These are phyloP conservation scores for Trifolium fragiferum DNA, from an alignment of 306 rosid genomes.

Conservation along the genomic window DNA sequence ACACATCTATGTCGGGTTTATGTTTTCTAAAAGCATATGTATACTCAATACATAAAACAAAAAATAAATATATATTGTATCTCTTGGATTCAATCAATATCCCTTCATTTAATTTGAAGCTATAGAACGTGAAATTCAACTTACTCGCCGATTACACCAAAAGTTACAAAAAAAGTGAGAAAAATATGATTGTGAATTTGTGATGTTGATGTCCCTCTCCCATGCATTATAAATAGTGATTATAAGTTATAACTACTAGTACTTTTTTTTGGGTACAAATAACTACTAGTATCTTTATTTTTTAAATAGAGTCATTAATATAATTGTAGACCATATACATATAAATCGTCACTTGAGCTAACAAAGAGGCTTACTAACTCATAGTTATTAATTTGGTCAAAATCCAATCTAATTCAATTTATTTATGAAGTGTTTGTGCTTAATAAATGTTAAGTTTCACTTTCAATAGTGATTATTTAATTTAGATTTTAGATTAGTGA, in stretches of 20 bases:
- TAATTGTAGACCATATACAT: background rate
- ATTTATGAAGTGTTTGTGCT: conserved; percentile 2
- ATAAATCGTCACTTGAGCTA: background rate
- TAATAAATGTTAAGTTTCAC: background rate
- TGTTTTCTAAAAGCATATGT: conserved; percentile 40
- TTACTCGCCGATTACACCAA: conserved; percentile 7
- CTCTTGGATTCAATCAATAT: background rate
- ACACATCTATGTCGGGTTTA: conserved; percentile 45
- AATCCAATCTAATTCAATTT: background rate
- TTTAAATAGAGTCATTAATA: too few relatives aligned
- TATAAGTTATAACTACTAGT: background rate
- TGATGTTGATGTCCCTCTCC: background rate
- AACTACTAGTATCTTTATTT: background rate
- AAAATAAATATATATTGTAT: background rate
- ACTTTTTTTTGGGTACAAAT: background rate
- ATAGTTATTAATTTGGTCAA: background rate
- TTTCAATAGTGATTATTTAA: background rate
- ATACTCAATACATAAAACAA: background rate
- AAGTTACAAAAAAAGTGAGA: background rate
- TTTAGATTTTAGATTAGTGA: background rate
- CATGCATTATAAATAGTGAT: background rate
- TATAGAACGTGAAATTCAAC: conserved; percentile 15
- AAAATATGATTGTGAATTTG: background rate
- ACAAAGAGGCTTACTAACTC: background rate
- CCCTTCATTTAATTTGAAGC: conserved; percentile 1